Evolutionary conservation across 1,139 yeast species (phyloP), one percentile per base, ranked within the genome.

Genomic region (Protomyces gravidus): DNA sequence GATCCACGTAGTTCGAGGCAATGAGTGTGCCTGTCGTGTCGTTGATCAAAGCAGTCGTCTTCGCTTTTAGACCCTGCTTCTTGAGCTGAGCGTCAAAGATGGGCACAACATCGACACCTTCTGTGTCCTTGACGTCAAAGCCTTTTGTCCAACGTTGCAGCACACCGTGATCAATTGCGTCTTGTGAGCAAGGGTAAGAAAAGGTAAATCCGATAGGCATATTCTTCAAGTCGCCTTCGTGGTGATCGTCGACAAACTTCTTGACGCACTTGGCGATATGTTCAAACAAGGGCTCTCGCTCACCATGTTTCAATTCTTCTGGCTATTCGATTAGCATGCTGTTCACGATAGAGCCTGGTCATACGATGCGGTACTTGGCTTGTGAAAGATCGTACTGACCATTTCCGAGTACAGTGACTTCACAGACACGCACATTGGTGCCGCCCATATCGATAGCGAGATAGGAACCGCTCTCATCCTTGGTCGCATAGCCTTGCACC

Each of bases 121-220:
- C 98, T 59, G 92, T 97, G 63, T 86, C 89, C 61, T 82, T 86
- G 68, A 92, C 89, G 72, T 92, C 96, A 74, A 88, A 92, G 65
- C 98, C 98, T 78, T 92, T 92, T 64, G 98, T 92, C 98, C 98
- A 92, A 74, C 94, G 82, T 78, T 89, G 96, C 71, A 92, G 80
- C 61, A 87, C 73, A 71, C 97, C 98, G 67, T 82, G 79, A 75
- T 88, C 85, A 70, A 92, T 89, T 63, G 85, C 86, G 65, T 77
- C 73, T 76, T 92, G 98, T 50, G 62, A 50, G 64, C 92, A 89
- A 61, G 98, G 97, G 76, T 85, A 92, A 26, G 95, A 86, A 77
- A 92, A 92, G 23, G 98, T 92, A 80, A 92, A 92, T 52, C 98
- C 97, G 68, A 90, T 78, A 48, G 95, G 95, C 65, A 89, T 76